phyloP scores from a whole-genome alignment of 2,329 filamentous ascomycete genomes.

The Magnaporthiopsis rhizophila region DNA sequence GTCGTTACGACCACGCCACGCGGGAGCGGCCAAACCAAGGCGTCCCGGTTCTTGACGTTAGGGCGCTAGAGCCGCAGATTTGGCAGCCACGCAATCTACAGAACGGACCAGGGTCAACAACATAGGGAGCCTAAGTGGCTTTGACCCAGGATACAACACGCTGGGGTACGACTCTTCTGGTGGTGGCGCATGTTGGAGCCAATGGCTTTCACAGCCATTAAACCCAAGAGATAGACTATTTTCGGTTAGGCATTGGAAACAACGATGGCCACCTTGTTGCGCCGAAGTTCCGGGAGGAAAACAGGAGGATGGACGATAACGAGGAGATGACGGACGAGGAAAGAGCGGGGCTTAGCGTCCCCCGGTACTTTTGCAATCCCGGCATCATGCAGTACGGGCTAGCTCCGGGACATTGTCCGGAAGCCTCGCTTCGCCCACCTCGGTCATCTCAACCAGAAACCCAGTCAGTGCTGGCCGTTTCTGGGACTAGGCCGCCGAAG shows the following conservation, averaged over 20 bases:
- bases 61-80: neutral
- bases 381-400: neutral
- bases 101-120: neutral
- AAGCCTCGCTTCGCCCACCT: too few species aligned
- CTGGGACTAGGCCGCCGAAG: neutral
- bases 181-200: neutral
- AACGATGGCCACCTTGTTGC: neutral
- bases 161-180: neutral
- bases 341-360: neutral
- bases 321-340: neutral
- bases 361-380: neutral
- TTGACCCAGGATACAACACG: neutral
- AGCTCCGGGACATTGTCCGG: too few species aligned
- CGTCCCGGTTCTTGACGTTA: neutral
- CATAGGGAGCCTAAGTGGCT: neutral
- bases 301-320: neutral
- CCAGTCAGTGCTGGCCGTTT: neutral
- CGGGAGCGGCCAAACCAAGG: neutral
- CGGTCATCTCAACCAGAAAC: too few species aligned
- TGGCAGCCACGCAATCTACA: neutral
- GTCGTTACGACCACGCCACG: neutral
- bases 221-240: neutral
- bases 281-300: neutral
- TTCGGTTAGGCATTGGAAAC: neutral
- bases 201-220: neutral